Evolutionary conservation across 148 eudicot species (phyloP).

Genomic region (Dianthus caryophyllus): DNA sequence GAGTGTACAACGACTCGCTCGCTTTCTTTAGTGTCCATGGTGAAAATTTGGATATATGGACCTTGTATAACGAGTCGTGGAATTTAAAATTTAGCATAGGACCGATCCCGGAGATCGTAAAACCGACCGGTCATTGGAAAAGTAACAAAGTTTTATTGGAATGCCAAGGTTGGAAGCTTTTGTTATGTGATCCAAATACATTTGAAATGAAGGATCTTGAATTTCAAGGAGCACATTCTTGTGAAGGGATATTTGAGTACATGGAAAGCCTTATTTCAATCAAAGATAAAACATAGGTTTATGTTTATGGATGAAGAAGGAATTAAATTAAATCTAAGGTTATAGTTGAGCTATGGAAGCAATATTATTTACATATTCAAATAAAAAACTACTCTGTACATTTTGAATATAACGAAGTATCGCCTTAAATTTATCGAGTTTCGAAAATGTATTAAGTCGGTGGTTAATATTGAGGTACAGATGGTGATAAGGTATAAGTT

Average conservation of each 20-base stretch:
- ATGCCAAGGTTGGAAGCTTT: not conserved
- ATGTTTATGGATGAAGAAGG: no score
- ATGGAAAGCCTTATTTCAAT: conserved; percentile 4
- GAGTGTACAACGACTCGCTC: not conserved
- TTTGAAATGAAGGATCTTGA: not conserved
- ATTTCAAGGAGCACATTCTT: not conserved
- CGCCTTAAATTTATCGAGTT: no score
- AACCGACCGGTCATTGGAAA: conserved; percentile 11
- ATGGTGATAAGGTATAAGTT: no score
- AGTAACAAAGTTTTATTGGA: not conserved
- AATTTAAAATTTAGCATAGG: not conserved
- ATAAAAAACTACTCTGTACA: no score
- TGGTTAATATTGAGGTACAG: no score
- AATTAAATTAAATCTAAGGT: no score
- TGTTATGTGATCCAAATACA: conserved; percentile 7
- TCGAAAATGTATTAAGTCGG: no score
- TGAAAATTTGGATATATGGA: conserved; percentile 2
- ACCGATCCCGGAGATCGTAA: not conserved
- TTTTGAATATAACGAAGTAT: no score
- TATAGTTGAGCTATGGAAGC: no score
- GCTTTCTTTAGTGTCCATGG: not conserved
- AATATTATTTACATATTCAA: no score
- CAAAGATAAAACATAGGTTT: no score
- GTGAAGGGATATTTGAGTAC: not conserved
- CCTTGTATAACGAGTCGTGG: not conserved